Base-by-base conservation (phyloP, 495 filamentous ascomycete species). In the Neurospora africana region DNA sequence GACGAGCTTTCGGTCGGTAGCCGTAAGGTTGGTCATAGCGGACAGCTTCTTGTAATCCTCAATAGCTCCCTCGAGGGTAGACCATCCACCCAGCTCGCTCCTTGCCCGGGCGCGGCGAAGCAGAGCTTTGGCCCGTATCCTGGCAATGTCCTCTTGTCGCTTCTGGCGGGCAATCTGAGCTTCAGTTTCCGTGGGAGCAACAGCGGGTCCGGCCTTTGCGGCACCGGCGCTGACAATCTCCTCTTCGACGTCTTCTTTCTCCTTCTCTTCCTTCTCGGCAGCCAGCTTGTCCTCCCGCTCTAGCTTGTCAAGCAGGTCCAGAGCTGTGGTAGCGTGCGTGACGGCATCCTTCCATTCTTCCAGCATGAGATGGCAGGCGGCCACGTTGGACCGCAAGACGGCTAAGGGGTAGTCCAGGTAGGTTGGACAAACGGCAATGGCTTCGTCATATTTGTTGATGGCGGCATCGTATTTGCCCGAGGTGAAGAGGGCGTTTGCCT, bases 401-500 rank as follows among this genome's bases (percentile, higher is more conserved):
- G 95, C 93, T 75, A 95, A 84, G 77, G 97, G 93, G 83, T 92
- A 95, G 74, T 95, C 91, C 40, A 98, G 88, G 78, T 97, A 97
- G 74, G 88, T 91, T 3, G 95, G 95, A 73, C 92, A 95, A 23
- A 89, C 86, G 38, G 90, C 85, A 2, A 97, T 84, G 30, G 95
- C 95, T 72, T 92, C 88, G 76, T 94, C 91, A 83, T 99, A 99
- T 76, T 87, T 90, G 79, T 91, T 89, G 75, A 98, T 92, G n/a
- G 95, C 95, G 76, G 91, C 89, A 75, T 91, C 88, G 82, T 92
- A 97, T 71, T 87, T 88, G 23, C 87, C 87, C 15, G 86, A 86
- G 3, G 85, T 82, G 80, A 97, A 99, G 33, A 93, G 84, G 23
- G 85, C 75, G 78, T 97, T 99, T 11, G 93, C 95, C 74, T 90